Percentiles rank a stretch among this genome's conserved stretches.
Evolutionary conservation across 2,329 filamentous ascomycete genomes (phyloP).

Genomic region (Ceratocystis lukuohia): DNA sequence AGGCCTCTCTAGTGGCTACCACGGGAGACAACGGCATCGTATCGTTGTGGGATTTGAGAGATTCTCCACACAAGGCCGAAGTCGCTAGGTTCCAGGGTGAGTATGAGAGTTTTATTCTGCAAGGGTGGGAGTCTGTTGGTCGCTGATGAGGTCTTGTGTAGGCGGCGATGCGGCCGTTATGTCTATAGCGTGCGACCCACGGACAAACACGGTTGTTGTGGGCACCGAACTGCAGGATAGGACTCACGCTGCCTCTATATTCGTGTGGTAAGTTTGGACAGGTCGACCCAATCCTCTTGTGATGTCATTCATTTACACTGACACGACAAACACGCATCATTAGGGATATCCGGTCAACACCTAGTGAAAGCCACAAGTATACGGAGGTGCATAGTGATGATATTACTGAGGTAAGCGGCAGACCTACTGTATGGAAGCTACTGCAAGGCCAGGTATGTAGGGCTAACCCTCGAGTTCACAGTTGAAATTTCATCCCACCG

Average conservation of each 20-base stretch:
- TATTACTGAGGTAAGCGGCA: conserved; percentile 37
- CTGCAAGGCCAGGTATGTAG: background rate
- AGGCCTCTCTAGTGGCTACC: conserved; percentile 46
- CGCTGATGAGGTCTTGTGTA: conserved; percentile 5
- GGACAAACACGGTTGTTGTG: conserved; percentile 48
- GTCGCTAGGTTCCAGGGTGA: conserved; percentile 35
- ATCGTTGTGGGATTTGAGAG: conserved; percentile 51
- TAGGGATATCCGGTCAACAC: conserved; percentile 45
- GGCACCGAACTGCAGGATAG: conserved; percentile 60
- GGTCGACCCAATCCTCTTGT: background rate
- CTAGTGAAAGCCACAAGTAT: conserved; percentile 39
- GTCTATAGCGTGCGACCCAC: conserved; percentile 48
- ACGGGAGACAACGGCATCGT: conserved; percentile 59
- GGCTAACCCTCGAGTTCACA: conserved; percentile 3
- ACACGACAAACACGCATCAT: background rate
- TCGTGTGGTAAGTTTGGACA: conserved; percentile 40
- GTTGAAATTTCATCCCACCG: conserved; percentile 43
- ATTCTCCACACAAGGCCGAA: conserved; percentile 28
- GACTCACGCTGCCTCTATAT: conserved; percentile 45
- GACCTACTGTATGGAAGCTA: background rate
- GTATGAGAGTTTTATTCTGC: background rate
- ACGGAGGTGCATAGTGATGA: conserved; percentile 56
- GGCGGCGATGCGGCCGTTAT: conserved; percentile 36
- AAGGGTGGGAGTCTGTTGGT: background rate
- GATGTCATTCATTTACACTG: background rate